Percentiles rank a stretch among this genome's conserved stretches.
Conservation (phyloP, 2,329 filamentous ascomycete species). For the Clonostachys rosea region DNA sequence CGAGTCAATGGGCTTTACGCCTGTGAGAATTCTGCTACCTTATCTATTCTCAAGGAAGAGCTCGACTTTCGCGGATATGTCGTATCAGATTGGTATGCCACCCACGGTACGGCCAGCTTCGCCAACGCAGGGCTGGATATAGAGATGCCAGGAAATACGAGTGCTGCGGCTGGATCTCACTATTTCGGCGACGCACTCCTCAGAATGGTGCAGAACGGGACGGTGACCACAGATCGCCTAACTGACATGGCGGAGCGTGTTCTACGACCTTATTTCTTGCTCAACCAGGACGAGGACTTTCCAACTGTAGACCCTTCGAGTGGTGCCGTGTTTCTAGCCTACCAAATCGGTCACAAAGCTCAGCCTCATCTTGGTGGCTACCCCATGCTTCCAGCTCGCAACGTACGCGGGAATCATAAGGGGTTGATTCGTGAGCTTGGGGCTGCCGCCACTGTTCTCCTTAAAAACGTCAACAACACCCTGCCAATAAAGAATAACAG, state of each 20-base stretch:
- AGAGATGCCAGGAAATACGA: constrained; percentile 43
- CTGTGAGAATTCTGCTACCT: constrained; percentile 41
- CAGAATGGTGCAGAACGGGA: background rate
- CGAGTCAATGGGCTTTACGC: constrained; percentile 38
- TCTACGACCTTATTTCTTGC: constrained; percentile 48
- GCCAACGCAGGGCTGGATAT: constrained; percentile 33
- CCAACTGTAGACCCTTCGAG: constrained; percentile 11
- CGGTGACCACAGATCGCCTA: constrained; percentile 38
- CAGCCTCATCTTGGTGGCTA: constrained; percentile 17
- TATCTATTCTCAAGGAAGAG: constrained; percentile 41
- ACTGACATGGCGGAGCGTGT: constrained; percentile 15
- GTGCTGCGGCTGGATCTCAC: constrained; percentile 33
- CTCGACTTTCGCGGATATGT: constrained; percentile 44
- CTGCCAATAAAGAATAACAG: constrained; percentile 53
- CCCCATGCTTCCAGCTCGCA: constrained; percentile 19
- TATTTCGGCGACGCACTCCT: background rate
- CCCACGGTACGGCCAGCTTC: constrained; percentile 30
- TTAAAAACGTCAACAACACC: constrained; percentile 36
- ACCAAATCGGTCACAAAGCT: constrained; percentile 17
- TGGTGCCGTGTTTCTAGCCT: background rate
- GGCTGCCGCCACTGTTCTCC: constrained; percentile 24
- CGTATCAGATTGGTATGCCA: constrained; percentile 36
- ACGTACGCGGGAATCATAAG: constrained; percentile 22
- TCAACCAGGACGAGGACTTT: constrained; percentile 42
- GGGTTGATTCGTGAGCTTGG: constrained; percentile 23